Evolutionary conservation across 768 basidiomycete species (phyloP), one percentile per base, ranked within the genome.

Genomic region (Tricholoma terreum): DNA sequence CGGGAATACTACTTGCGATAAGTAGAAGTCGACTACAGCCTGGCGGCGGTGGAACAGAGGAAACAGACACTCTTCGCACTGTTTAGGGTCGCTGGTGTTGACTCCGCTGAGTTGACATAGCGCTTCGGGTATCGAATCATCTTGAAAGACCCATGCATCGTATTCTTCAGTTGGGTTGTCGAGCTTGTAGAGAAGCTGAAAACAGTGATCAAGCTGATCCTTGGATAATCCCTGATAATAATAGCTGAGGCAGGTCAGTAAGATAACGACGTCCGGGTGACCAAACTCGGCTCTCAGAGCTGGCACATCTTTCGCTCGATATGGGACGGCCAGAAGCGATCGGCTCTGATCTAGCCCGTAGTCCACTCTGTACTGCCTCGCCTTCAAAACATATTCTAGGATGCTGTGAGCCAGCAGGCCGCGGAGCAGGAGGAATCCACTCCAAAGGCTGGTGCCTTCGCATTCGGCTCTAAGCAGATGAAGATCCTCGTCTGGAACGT

Each of bases 291-390:
- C 74, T 27, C 74, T 68, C 11, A 67, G 58, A 12, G 78, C 68
- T 0, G 82, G 81, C 5, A 75, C 67, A 49, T 83, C 82, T 59
- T 81, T 83, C 0, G 81, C 82, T n/a, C 76, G 70, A 54, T 80
- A 83, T 0, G 82, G 82, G 0, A 83, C 80, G 1, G 81, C 80
- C 1, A 83, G 71, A 59, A 77, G 65, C 1, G 80, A 74, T 3
- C 82, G 73, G 6, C 46, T 58, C 1, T 61, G 61, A 48, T 78
- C 77, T 4, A 81, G 72, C 2, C 82, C 82, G 58, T 80, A 84
- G 45, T 83, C 77, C 0, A 83, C 82, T 30, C 81, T 63, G 79
- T 80, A 83, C 10, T 80, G 73, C 46, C 69, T 71, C 15, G 74
- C 68, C 30, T 63, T 65, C 0, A 84, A 63, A 0, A 66, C 65